Evolutionary conservation across 495 filamentous ascomycete species (phyloP).

Genomic region (Daldinia grandis): DNA sequence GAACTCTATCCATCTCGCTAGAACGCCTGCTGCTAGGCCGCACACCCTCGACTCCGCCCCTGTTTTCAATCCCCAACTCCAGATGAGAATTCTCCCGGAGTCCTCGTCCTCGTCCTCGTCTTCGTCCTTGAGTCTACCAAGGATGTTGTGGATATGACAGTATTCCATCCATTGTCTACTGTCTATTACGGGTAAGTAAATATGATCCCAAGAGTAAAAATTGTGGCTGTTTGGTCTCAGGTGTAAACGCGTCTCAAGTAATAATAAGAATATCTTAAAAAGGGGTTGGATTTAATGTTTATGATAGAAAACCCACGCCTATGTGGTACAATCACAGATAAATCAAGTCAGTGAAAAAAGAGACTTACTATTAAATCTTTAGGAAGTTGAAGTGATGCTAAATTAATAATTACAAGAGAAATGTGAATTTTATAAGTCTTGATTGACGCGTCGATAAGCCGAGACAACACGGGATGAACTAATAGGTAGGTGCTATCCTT

Average conservation of each 20-base stretch:
- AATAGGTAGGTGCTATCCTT: slow-evolving; percentile 14
- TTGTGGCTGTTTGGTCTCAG: slow-evolving; percentile 1
- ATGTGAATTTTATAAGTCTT: slow-evolving; percentile 20
- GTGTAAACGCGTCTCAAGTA: slow-evolving; percentile 9
- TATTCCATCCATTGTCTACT: slow-evolving; percentile 11
- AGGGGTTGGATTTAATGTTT: background rate
- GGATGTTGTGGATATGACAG: background rate
- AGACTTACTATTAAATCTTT: background rate
- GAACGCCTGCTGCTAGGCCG: background rate
- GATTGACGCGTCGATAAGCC: slow-evolving; percentile 35
- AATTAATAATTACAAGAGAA: slow-evolving; percentile 3
- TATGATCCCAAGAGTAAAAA: background rate
- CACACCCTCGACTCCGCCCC: background rate
- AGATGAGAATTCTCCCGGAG: background rate
- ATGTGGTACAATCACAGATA: background rate
- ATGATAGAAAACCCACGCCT: background rate
- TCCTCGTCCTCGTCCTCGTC: background rate
- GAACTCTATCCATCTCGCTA: slow-evolving; percentile 9
- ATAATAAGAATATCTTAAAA: slow-evolving; percentile 3
- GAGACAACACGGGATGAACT: slow-evolving; percentile 17
- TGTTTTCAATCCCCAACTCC: background rate
- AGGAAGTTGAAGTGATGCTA: background rate
- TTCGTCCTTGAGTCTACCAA: slow-evolving; percentile 17
- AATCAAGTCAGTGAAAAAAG: background rate
- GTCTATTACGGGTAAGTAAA: background rate